phyloP scores from a whole-genome alignment of 108 stramenopile genomes.

The Mediolabrus comicus region DNA sequence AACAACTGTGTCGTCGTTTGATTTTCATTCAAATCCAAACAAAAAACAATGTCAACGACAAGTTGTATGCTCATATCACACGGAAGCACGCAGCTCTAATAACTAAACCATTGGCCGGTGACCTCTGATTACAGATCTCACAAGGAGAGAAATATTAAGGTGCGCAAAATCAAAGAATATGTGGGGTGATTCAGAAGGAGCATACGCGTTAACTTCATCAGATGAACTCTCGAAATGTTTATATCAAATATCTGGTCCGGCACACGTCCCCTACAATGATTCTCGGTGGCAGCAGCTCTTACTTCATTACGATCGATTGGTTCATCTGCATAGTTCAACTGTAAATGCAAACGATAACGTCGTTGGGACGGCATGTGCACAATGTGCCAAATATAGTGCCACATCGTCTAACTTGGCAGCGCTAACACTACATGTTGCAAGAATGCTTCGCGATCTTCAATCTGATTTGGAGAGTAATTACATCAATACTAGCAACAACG shows the following conservation, averaged over 20 bases:
- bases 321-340: constrained; percentile 57
- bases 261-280: constrained; percentile 72
- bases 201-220: constrained; percentile 21
- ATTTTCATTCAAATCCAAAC: too few relatives aligned
- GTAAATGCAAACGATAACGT: constrained; percentile 13
- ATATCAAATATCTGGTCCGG: constrained; percentile 68
- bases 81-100: too few relatives aligned
- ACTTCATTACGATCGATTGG: constrained; percentile 71
- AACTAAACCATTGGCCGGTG: too few relatives aligned
- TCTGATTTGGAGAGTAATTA: constrained; percentile 4
- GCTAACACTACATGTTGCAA: constrained; percentile 59
- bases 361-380: constrained; percentile 47
- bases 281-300: constrained; percentile 76
- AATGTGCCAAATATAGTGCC: constrained; percentile 56
- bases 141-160: too few relatives aligned
- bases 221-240: constrained; percentile 35
- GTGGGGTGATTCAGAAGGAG: constrained; percentile 20
- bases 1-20: too few relatives aligned
- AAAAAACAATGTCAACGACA: too few relatives aligned
- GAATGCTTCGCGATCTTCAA: constrained; percentile 69
- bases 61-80: too few relatives aligned
- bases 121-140: too few relatives aligned
- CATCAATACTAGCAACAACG: neutral
- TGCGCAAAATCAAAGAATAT: neutral
- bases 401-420: constrained; percentile 75